Conservation (phyloP, 2,329 filamentous ascomycete genomes). For the Chrysoporthe deuterocubensis region DNA sequence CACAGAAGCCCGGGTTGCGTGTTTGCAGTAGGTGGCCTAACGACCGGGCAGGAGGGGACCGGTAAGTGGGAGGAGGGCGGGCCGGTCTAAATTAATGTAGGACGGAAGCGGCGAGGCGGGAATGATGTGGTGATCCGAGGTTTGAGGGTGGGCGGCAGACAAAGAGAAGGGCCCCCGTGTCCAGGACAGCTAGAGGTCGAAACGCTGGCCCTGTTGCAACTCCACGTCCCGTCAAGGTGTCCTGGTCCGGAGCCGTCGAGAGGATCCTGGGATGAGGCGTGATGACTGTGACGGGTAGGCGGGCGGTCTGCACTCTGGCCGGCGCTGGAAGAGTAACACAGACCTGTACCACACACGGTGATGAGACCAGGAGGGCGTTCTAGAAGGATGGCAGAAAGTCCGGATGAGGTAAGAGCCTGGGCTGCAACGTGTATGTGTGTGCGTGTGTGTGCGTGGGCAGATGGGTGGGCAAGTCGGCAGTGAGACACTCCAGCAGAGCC, state of each 20-base stretch:
- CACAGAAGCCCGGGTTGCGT: slow-evolving; percentile 17
- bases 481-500: slow-evolving; percentile 24
- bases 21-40: slow-evolving; percentile 9
- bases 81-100: slow-evolving; percentile 17
- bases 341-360: slow-evolving; percentile 17
- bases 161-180: slow-evolving; percentile 20
- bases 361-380: slow-evolving; percentile 20
- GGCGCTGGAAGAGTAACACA: slow-evolving; percentile 18
- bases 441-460: neutral
- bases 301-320: slow-evolving; percentile 12
- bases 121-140: slow-evolving; percentile 8
- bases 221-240: slow-evolving; percentile 10
- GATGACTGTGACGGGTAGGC: slow-evolving; percentile 13
- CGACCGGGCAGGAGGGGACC: slow-evolving; percentile 5
- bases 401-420: slow-evolving; percentile 9
- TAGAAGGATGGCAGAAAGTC: neutral
- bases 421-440: neutral
- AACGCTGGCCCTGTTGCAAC: slow-evolving; percentile 19
- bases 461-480: neutral
- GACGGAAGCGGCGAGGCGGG: slow-evolving; percentile 26
- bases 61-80: slow-evolving; percentile 10
- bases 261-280: slow-evolving; percentile 9
- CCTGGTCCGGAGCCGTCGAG: neutral
- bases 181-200: slow-evolving; percentile 12
- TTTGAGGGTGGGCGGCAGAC: slow-evolving; percentile 13